Percentiles rank a stretch among this genome's conserved stretches.
These are phyloP conservation scores for Quercus aquifolioides DNA, from an alignment of 306 rosid genomes.

Conservation along the genomic window DNA sequence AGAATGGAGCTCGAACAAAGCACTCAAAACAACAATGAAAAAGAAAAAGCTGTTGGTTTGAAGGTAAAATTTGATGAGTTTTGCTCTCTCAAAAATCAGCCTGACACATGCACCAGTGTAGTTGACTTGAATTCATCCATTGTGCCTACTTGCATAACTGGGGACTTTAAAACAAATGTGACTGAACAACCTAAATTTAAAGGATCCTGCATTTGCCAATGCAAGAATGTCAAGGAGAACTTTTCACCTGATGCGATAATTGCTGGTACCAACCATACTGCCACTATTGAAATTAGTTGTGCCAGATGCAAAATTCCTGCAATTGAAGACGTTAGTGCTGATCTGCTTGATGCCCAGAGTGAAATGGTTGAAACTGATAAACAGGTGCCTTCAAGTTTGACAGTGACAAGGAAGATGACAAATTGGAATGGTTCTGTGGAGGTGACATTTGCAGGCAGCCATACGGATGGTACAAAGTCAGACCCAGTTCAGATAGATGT, in stretches of 20 bases:
- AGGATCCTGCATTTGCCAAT: neutral
- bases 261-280: neutral
- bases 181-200: slow-evolving; percentile 8
- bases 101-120: neutral
- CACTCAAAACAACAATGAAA: slow-evolving; percentile 14
- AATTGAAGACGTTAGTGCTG: neutral
- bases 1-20: neutral
- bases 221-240: neutral
- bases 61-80: slow-evolving; percentile 3
- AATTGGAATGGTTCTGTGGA: neutral
- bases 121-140: slow-evolving; percentile 21
- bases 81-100: slow-evolving; percentile 10
- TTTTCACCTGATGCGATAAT: neutral
- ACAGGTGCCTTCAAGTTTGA: neutral
- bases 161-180: slow-evolving; percentile 2
- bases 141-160: slow-evolving; percentile 3
- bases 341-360: neutral
- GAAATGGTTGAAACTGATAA: neutral
- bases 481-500: neutral
- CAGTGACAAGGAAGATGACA: neutral
- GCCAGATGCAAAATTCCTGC: neutral
- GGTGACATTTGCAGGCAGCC: neutral
- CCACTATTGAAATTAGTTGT: neutral
- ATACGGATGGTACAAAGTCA: neutral
- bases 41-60: slow-evolving; percentile 7